Base-by-base conservation (phyloP, 768 basidiomycete species). In the Calocera viscosa region DNA sequence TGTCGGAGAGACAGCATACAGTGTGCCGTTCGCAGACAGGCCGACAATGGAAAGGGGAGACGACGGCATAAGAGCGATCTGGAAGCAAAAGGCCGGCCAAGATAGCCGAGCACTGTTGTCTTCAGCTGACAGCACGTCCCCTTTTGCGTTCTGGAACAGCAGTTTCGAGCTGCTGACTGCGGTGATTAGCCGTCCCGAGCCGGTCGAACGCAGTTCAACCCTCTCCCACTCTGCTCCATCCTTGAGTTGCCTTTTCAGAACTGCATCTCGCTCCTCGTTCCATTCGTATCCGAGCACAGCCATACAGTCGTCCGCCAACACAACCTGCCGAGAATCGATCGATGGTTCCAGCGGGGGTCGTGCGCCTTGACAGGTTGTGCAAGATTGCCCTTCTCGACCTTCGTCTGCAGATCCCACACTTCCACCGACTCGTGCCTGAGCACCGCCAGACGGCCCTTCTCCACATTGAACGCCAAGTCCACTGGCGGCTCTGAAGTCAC, bases 401-500 rank as follows among this genome's bases (percentile, higher is more conserved):
- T 68, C 32, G 88, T 76, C 7, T 84, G 78, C 47, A 93, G 78
- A 39, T 83, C 78, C 84, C 88, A 94, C 1, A 94, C 70, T 65
- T 88, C 83, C 10, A 90, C 73, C 32, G 77, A 76, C 0, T 89
- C 90, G n/a, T 87, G 84, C 84, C 88, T 90, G 0, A 95, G 78
- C 1, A 86, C 72, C 11, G 83, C 87, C 8, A 92, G 74, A 0
- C 81, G 73, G 68, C 94, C 90, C 19, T 77, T 74, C 22, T 75
- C 71, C 0, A 80, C 67, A 0, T 88, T 85, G 67, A 93, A 86
- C 1, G 86, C 78, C 2, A 84, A 76, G 73, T 94, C 86, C 10
- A 86, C 74, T 0, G 94, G 91, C 0, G 82, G 72, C 12, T 33
- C 49, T 14, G 12, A 12, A 16, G 32, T 63, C 30, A 11, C 53